These are phyloP conservation scores for Vitellaria paradoxa DNA, from an alignment of 179 eudicot genomes.

Conservation along the genomic window DNA sequence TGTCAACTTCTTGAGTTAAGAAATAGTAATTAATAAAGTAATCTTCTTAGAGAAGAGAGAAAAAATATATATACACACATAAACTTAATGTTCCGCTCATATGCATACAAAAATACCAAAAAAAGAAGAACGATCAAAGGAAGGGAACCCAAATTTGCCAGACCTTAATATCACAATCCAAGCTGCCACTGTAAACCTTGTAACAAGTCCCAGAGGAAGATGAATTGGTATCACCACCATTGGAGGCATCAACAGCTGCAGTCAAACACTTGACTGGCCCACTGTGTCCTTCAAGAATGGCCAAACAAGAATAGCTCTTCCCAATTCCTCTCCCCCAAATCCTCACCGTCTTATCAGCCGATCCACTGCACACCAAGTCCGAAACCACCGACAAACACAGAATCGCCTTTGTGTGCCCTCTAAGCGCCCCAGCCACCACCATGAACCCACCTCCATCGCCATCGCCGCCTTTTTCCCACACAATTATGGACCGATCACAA, in stretches of 20 bases:
- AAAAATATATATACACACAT: no score
- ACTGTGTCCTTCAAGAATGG: slow-evolving; percentile 53
- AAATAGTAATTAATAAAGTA: no score
- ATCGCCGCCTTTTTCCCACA: slow-evolving; percentile 43
- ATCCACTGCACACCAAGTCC: slow-evolving; percentile 58
- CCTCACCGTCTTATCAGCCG: slow-evolving; percentile 67
- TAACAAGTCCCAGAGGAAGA: slow-evolving; percentile 27
- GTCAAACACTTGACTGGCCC: slow-evolving; percentile 59
- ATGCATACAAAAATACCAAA: neutral
- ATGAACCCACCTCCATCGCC: slow-evolving; percentile 32
- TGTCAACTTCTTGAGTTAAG: no score
- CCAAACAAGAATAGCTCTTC: slow-evolving; percentile 46
- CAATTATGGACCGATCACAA: slow-evolving; percentile 59
- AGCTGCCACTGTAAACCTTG: slow-evolving; percentile 55
- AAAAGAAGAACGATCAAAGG: slow-evolving; percentile 10
- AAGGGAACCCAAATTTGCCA: slow-evolving; percentile 50
- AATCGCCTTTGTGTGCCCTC: slow-evolving; percentile 61
- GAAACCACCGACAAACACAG: slow-evolving; percentile 48
- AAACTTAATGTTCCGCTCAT: neutral
- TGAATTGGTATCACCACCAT: slow-evolving; percentile 10
- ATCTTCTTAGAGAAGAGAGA: no score
- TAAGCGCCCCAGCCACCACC: slow-evolving; percentile 58
- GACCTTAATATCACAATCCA: slow-evolving; percentile 57
- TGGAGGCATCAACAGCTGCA: slow-evolving; percentile 38
- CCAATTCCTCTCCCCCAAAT: slow-evolving; percentile 50